phyloP scores from a whole-genome alignment of 257 asterid genomes.

The Lavandula angustifolia region DNA sequence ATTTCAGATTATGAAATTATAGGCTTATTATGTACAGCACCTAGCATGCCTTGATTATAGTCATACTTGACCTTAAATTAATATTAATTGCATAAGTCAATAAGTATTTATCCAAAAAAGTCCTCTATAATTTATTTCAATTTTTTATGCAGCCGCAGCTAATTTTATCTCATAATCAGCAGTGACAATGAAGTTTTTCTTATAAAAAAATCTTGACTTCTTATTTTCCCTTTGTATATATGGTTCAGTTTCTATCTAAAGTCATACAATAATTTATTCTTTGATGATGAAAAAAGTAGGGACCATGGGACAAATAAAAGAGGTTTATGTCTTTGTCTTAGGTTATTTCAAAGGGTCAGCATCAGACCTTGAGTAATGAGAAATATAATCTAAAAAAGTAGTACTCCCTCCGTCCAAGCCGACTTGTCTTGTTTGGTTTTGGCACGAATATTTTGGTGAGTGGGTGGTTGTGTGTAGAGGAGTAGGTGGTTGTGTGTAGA shows the following conservation, averaged over 20 bases:
- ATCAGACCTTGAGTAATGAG: conserved; percentile 20
- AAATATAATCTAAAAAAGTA: neutral
- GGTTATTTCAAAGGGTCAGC: conserved; percentile 30
- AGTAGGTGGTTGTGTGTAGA: too few species aligned
- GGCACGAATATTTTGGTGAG: too few species aligned
- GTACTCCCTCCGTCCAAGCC: too few species aligned
- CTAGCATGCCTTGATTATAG: neutral
- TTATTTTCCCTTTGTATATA: neutral
- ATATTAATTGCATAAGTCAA: conserved; percentile 12
- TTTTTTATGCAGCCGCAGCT: neutral
- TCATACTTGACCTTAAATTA: neutral
- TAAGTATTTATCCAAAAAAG: neutral
- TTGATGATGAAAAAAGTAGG: conserved; percentile 28
- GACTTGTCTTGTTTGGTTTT: too few species aligned
- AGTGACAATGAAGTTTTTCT: neutral
- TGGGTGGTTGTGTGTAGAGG: too few species aligned
- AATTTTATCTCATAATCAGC: conserved; percentile 5
- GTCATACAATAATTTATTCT: conserved; percentile 29
- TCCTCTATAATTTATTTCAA: neutral
- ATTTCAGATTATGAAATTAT: neutral
- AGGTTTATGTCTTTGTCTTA: conserved; percentile 24
- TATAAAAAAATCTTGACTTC: conserved; percentile 28
- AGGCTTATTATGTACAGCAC: neutral
- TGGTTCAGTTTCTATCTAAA: conserved; percentile 7
- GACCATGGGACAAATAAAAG: conserved; percentile 32